Percentiles rank a stretch among this genome's conserved stretches.
Conservation (phyloP, 2,329 filamentous ascomycete genomes). For the Chaetomiaceae sp. region DNA sequence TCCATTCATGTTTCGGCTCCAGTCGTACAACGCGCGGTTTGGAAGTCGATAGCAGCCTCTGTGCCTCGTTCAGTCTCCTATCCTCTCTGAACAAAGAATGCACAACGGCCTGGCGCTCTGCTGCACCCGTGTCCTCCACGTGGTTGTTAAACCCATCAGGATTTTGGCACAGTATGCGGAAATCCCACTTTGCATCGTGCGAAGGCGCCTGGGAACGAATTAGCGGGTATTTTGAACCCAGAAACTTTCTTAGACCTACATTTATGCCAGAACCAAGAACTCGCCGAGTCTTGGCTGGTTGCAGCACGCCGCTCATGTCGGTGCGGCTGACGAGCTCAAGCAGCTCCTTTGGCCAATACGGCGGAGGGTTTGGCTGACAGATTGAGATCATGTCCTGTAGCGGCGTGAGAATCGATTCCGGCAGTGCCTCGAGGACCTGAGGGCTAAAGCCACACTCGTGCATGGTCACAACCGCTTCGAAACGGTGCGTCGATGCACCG, state of each 20-base stretch:
- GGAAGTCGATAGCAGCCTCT: conserved; percentile 77
- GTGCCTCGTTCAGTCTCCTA: conserved; percentile 80
- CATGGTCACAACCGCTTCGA: conserved; percentile 70
- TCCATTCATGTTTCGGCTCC: conserved; percentile 68
- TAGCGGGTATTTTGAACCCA: conserved; percentile 18
- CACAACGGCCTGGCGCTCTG: conserved; percentile 77
- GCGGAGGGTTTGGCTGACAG: conserved; percentile 77
- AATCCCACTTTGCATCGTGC: conserved; percentile 67
- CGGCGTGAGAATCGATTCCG: conserved; percentile 75
- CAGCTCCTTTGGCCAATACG: conserved; percentile 67
- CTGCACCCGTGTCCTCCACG: conserved; percentile 75
- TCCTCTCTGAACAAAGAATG: conserved; percentile 88
- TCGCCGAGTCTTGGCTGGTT: conserved; percentile 40
- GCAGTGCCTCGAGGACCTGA: conserved; percentile 72
- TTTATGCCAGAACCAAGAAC: conserved; percentile 37
- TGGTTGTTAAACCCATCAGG: conserved; percentile 56
- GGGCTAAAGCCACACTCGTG: conserved; percentile 63
- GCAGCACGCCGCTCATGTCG: conserved; percentile 68
- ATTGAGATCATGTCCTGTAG: conserved; percentile 79
- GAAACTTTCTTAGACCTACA: conserved; percentile 33
- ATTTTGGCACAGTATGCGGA: conserved; percentile 69
- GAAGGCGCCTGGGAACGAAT: conserved; percentile 47
- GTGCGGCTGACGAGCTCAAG: conserved; percentile 74
- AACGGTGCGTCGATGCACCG: conserved; percentile 46
- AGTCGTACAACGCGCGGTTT: conserved; percentile 76